Conservation (phyloP, 2,329 filamentous ascomycete species). For the Cadophora luteo-olivacea region DNA sequence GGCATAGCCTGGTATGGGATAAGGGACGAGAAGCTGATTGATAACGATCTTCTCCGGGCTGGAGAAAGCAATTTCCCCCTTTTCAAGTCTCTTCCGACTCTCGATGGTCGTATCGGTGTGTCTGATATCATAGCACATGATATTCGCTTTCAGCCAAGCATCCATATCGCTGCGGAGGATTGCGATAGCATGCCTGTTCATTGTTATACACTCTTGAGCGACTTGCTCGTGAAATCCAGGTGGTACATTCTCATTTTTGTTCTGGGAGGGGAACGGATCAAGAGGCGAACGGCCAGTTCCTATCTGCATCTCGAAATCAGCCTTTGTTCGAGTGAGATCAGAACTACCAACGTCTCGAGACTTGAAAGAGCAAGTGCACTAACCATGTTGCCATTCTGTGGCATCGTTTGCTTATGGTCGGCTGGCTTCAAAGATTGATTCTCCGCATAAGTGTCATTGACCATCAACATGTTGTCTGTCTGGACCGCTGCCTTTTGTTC, state of each 20-base stretch:
- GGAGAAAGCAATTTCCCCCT: neutral
- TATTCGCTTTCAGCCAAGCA: neutral
- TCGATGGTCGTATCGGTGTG: neutral
- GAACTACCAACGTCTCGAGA: neutral
- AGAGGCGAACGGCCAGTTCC: neutral
- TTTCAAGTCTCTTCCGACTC: neutral
- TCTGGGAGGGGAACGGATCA: neutral
- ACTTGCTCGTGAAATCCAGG: neutral
- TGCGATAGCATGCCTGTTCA: neutral
- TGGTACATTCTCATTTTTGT: neutral
- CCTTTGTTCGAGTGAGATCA: neutral
- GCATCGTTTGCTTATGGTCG: neutral
- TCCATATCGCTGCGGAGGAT: neutral
- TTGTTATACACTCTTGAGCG: neutral
- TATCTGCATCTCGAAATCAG: neutral
- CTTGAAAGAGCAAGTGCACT: neutral
- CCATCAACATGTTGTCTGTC: neutral
- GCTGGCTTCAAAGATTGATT: neutral
- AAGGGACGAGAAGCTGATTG: neutral
- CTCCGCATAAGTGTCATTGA: neutral
- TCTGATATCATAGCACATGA: conserved; percentile 12
- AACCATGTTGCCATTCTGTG: neutral
- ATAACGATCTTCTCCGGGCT: neutral
- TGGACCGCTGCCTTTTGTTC: neutral
- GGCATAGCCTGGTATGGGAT: neutral